These are phyloP conservation scores for Cordyceps militaris DNA, from an alignment of 2,329 filamentous ascomycete genomes.

Conservation along the genomic window DNA sequence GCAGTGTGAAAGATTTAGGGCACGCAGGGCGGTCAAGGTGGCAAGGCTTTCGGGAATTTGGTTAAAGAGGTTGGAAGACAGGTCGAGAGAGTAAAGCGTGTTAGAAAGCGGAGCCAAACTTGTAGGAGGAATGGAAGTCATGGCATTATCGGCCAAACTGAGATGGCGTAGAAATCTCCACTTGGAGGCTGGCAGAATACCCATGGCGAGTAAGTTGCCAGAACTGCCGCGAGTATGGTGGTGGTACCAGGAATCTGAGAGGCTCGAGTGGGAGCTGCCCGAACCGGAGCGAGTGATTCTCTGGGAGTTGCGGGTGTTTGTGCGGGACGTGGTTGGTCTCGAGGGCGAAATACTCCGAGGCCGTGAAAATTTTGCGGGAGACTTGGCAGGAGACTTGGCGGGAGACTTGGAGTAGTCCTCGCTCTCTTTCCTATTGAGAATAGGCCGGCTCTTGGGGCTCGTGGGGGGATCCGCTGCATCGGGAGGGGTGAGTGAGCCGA, in stretches of 20 bases:
- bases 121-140: slow-evolving; percentile 69
- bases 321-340: slow-evolving; percentile 68
- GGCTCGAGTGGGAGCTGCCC: slow-evolving; percentile 81
- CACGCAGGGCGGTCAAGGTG: slow-evolving; percentile 77
- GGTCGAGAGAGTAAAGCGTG: slow-evolving; percentile 83
- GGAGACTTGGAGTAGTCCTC: slow-evolving; percentile 39
- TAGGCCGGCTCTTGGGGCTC: slow-evolving; percentile 32
- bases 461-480: slow-evolving; percentile 37
- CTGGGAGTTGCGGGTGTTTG: slow-evolving; percentile 57
- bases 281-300: slow-evolving; percentile 83
- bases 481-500: slow-evolving; percentile 52
- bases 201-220: slow-evolving; percentile 66
- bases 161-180: slow-evolving; percentile 94
- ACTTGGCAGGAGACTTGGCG: slow-evolving; percentile 34
- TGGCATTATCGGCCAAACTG: slow-evolving; percentile 82
- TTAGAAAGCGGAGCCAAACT: slow-evolving; percentile 78
- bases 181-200: slow-evolving; percentile 73
- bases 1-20: slow-evolving; percentile 89
- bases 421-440: slow-evolving; percentile 41
- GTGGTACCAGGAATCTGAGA: slow-evolving; percentile 57
- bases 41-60: slow-evolving; percentile 89
- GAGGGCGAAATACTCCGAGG: slow-evolving; percentile 76
- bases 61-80: slow-evolving; percentile 89
- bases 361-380: slow-evolving; percentile 39
- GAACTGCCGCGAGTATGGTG: slow-evolving; percentile 60